Evolutionary conservation across 805 yeast genomes (phyloP), one percentile per base, ranked within the genome.

Genomic region (Pichia thaimueangensis): DNA sequence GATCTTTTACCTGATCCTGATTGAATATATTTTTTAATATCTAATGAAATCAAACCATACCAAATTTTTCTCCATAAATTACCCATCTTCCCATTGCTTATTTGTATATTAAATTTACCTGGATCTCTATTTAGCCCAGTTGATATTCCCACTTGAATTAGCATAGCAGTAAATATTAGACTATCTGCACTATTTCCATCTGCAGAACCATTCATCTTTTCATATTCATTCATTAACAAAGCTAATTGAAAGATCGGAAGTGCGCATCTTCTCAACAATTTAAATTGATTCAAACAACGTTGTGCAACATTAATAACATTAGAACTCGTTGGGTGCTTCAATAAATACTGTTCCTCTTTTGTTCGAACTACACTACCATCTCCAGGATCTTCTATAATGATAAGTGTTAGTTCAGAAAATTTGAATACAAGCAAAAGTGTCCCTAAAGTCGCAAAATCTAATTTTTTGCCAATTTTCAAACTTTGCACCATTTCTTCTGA

Each of bases 111-210:
- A 50, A 76, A 76, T 30, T 65, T 64, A 35, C 68, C 71, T 0
- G 88, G 87, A 48, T 82, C 88, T 50, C 87, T 67, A 55, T 82
- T 80, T 21, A 82, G 55, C 0, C 88, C 89, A 48, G 81, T 69
- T 30, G 81, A 70, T 41, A 75, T 68, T 0, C 82, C 85, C 82
- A 82, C 78, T 52, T 80, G 86, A 13, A 79, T 60, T 24, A 79
- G 64, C 60, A 77, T 69, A 1, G 81, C 77, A 12, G 73, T 57
- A 41, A 74, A 70, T 7, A 77, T 71, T 51, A 72, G 79, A 2
- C 78, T 69, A 38, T 75, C 76, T 2, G 42, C 16, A 16, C 21
- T 32, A 8, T 34, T 29, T 33, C 79, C 81, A 43, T 76, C 80
- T 52, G 76, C 83, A 4, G 66, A 63, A 2, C 73, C 69, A 52